A percentile compares a stretch with the other conserved stretches of the same genome.
Evolutionary conservation across 106 monocot genomes (phyloP).

Genomic region (Platanthera zijinensis): DNA sequence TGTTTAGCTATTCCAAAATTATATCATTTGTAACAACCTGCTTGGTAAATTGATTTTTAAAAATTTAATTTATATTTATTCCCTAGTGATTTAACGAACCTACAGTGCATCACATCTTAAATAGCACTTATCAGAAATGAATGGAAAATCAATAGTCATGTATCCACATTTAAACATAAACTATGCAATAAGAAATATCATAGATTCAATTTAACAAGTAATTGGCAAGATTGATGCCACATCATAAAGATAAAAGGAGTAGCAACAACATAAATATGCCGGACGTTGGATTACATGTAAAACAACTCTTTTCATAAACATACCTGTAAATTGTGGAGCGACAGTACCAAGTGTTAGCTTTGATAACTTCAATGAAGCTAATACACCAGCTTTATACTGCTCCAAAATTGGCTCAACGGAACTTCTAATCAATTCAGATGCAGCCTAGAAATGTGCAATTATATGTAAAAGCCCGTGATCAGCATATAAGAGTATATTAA

Average conservation of each 20-base stretch:
- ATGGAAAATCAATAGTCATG: no score
- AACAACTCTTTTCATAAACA: constrained; percentile 7
- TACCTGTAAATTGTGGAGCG: constrained; percentile 97
- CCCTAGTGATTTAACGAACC: no score
- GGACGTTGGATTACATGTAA: neutral
- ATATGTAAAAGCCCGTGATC: constrained; percentile 10
- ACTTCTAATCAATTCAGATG: constrained; percentile 80
- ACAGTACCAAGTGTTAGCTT: constrained; percentile 96
- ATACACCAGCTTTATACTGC: constrained; percentile 62
- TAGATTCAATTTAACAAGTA: neutral
- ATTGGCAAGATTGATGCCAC: neutral
- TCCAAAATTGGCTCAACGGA: constrained; percentile 89
- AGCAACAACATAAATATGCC: neutral
- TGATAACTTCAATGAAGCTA: constrained; percentile 78
- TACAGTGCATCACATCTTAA: no score
- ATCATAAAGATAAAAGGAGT: neutral
- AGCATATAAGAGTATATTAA: neutral
- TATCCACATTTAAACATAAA: neutral
- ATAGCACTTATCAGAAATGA: no score
- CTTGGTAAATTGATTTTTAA: no score
- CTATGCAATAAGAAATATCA: neutral
- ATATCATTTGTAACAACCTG: no score
- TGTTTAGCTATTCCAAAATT: no score
- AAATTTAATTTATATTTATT: no score
- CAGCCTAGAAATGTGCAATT: constrained; percentile 53